phyloP scores from a whole-genome alignment of 2,329 filamentous ascomycete genomes.

The Pezicula rhizophila region DNA sequence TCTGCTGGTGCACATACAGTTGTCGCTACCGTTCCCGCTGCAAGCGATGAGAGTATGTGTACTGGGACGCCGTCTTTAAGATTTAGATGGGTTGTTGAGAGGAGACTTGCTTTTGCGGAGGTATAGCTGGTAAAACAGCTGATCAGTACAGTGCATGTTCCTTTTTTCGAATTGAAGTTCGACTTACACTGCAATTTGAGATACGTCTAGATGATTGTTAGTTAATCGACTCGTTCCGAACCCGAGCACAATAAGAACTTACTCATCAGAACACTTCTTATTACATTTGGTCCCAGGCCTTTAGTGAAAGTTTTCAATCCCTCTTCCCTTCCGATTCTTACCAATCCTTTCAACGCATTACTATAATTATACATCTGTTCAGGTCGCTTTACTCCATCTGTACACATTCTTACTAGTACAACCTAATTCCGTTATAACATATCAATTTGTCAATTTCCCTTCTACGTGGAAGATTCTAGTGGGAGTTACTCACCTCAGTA shows the following conservation, averaged over 20 bases:
- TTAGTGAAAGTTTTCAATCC: constrained; percentile 32
- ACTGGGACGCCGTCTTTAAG: constrained; percentile 34
- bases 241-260: constrained; percentile 10
- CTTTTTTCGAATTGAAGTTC: background rate
- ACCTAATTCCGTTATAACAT: constrained; percentile 18
- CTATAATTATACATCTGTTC: constrained; percentile 32
- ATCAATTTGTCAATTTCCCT: background rate
- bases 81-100: constrained; percentile 15
- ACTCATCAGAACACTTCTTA: constrained; percentile 40
- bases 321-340: constrained; percentile 32
- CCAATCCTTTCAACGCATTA: constrained; percentile 31
- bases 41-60: constrained; percentile 33
- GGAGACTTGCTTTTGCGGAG: background rate
- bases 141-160: too few relatives aligned
- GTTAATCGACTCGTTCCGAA: background rate
- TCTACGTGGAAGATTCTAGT: background rate
- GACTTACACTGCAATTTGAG: constrained; percentile 37
- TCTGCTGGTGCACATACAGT: constrained; percentile 40
- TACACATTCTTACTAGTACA: constrained; percentile 39
- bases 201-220: constrained; percentile 29
- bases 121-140: background rate
- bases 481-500: constrained; percentile 27
- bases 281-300: constrained; percentile 34
- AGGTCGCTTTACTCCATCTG: constrained; percentile 35
- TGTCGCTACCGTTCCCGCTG: constrained; percentile 40